Percentiles rank a stretch among this genome's conserved stretches.
phyloP scores from a whole-genome alignment of 1,284 basidiomycete species.

The Rhodotorula mucilaginosa region DNA sequence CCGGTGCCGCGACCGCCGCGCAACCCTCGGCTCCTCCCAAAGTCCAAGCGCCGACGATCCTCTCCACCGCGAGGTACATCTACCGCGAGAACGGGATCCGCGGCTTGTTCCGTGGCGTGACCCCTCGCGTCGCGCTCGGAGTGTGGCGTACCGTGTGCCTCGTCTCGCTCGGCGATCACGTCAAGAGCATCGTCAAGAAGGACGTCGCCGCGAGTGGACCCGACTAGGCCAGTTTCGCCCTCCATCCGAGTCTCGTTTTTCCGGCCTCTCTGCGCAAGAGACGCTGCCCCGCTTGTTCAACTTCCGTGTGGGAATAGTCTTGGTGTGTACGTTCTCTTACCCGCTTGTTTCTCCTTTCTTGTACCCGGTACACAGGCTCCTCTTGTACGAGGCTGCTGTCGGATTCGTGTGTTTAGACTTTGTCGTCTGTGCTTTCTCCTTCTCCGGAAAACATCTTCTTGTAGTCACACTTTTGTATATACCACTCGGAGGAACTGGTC shows the following conservation, averaged over 20 bases:
- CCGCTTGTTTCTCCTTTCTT: background rate
- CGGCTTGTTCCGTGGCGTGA: conserved; percentile 94
- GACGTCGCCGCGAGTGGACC: conserved; percentile 13
- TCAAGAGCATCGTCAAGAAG: conserved; percentile 25
- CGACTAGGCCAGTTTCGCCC: background rate
- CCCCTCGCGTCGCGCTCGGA: conserved; percentile 90
- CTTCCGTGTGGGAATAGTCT: too few relatives aligned
- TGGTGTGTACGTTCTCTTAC: too few relatives aligned
- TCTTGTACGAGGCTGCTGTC: too few relatives aligned
- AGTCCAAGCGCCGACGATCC: conserved; percentile 71
- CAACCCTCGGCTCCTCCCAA: conserved; percentile 52
- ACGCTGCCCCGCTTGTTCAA: background rate
- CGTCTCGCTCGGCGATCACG: conserved; percentile 36
- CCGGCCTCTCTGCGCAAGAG: too few relatives aligned
- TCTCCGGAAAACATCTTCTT: too few relatives aligned
- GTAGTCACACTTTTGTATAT: too few relatives aligned
- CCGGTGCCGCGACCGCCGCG: conserved; percentile 58
- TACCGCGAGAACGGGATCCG: conserved; percentile 84
- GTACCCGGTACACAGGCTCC: background rate
- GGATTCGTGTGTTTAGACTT: too few relatives aligned
- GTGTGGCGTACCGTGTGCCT: conserved; percentile 69
- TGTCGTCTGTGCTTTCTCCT: too few relatives aligned
- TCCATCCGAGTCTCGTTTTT: background rate
- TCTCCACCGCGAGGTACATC: conserved; percentile 81
- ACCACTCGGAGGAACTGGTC: too few relatives aligned